Evolutionary conservation across 164 flowering plant species (phyloP).

Genomic region (Warburgia ugandensis): DNA sequence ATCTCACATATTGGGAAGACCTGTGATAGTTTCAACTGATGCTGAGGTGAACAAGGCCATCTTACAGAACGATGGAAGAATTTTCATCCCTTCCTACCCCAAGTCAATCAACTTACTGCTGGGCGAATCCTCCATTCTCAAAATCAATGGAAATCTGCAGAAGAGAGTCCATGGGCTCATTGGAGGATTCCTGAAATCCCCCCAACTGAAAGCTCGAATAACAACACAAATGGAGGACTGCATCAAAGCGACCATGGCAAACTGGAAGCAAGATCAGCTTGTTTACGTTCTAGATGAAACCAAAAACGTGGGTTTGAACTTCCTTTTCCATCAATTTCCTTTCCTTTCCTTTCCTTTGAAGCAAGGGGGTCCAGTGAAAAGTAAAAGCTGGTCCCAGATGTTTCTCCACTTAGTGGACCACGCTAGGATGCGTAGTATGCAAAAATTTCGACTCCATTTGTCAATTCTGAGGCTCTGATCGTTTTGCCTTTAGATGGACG

Average conservation of each 20-base stretch:
- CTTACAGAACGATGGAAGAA: constrained; percentile 64
- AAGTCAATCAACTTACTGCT: constrained; percentile 61
- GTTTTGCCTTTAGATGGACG: too few relatives aligned
- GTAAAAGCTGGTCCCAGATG: background rate
- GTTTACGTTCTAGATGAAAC: constrained; percentile 68
- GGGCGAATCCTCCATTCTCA: constrained; percentile 67
- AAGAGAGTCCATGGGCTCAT: constrained; percentile 68
- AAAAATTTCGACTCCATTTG: too few relatives aligned
- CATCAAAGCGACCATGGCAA: constrained; percentile 34
- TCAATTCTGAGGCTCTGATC: too few relatives aligned
- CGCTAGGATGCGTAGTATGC: too few relatives aligned
- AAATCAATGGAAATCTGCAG: constrained; percentile 58
- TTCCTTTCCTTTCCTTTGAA: background rate
- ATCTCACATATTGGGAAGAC: constrained; percentile 69
- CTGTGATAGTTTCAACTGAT: constrained; percentile 84
- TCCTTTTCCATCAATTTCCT: background rate
- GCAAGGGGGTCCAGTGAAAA: background rate
- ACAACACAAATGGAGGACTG: constrained; percentile 40
- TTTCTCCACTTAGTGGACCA: background rate
- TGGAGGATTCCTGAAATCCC: constrained; percentile 68
- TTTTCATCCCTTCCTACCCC: constrained; percentile 73
- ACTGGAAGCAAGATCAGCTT: constrained; percentile 39
- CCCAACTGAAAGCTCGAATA: constrained; percentile 57
- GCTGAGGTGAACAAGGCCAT: constrained; percentile 79
- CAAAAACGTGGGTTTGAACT: constrained; percentile 39